Base-by-base conservation (phyloP, 495 filamentous ascomycete species). In the Neurospora hispaniola region DNA sequence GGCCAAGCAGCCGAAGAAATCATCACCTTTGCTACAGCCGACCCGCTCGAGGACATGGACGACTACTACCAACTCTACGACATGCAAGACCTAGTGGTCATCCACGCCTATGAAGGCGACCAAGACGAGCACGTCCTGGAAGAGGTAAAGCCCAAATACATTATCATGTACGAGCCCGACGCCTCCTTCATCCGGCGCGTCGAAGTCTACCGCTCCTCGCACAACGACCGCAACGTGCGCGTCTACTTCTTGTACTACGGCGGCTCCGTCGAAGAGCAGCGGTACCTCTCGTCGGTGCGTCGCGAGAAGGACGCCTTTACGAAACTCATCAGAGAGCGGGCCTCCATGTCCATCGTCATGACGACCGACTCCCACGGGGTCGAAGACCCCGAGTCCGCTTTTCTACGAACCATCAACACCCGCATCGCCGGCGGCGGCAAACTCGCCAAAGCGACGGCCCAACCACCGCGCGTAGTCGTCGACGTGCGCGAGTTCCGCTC, bases 91-190 rank as follows among this genome's bases (percentile, higher is more conserved):
- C 84, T 98, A 35, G 86, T 97, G 27, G 88, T 97, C 69, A 85
- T 98, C 54, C 96, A 98, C 81, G 92, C 96, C 3, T 99, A 97
- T 80, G 85, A 86, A 3, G 96, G 94, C 11, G 96, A 99, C 79
- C 92, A 94, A 86, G 96, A 98, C 82, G 96, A 98, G 77, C 93
- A 97, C 80, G 85, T 98, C 27, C 87, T 99, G 2, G 96, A 98
- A 79, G 96, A 99, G 82, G 85, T 94, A 72, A 93, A 92, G 71
- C 96, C 96, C 1, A 90, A 92, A 46, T 98, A 97, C 81, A 93
- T 99, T 66, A 92, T 99, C 78, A 98, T 99, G 96, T 99, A 98
- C 80, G 95, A 98, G 79, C 94, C 96, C 20, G 94, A 98, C 76
- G 88, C 94, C n/a, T 89, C 94, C 5, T 99, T 99, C 80, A 97